Evolutionary conservation across 257 asterid species (phyloP), one percentile per base, ranked within the genome.

Genomic region (Euphrasia confusa): DNA sequence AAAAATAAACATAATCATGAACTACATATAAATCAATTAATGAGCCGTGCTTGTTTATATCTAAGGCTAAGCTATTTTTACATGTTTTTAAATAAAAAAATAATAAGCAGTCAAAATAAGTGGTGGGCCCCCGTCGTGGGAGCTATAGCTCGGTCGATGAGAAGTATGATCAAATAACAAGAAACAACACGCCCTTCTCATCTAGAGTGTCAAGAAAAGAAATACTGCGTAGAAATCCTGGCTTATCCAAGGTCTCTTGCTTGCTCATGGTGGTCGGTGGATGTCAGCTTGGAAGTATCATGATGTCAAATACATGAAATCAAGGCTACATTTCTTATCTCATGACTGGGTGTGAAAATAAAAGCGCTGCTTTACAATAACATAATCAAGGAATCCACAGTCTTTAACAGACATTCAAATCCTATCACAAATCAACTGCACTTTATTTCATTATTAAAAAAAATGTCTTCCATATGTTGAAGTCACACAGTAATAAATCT

Each of bases 241-340:
- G 33, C 4, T 30, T 30, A 30, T 3, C 33, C 33, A 3, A 30
- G 26, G 4, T 10, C 56, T 10, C 63, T 56, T 12, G 48, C 50
- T 33, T 49, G 42, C 7, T 37, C 42, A 37, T 37, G 47, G 5
- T 28, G 61, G 37, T 59, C n/a, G n/a, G n/a, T n/a, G n/a, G n/a
- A n/a, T n/a, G n/a, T 18, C 45, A 58, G 47, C 64, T 59, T 53
- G 67, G 27, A 65, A 30, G 65, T n/a, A 35, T 35, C 56, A 55
- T 18, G 32, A 24, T 54, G 48, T 48, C 42, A 55, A 21, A 72
- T 15, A 8, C 50, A 60, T 45, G 37, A 66, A 15, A 59, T 49
- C 32, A 39, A 45, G 50, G 50, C 66, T 53, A 14, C 47, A 60
- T 39, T 21, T 37, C n/a, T 49, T 28, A 30, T 15, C 48, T 48